Evolutionary conservation across 2,329 filamentous ascomycete genomes (phyloP), one percentile per base, ranked within the genome.

Genomic region (Davidsoniella eucalypti): DNA sequence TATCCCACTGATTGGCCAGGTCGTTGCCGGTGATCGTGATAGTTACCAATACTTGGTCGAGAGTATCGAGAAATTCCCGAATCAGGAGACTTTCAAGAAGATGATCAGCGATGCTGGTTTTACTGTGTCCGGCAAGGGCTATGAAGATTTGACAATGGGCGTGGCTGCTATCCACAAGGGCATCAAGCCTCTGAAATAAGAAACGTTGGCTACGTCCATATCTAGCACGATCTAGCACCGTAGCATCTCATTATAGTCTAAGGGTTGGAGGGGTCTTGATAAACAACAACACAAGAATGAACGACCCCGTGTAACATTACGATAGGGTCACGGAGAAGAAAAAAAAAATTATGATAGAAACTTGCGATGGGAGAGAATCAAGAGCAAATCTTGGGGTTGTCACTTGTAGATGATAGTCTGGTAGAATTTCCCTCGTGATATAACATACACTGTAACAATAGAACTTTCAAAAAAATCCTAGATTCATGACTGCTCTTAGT

Each of bases 31-130:
- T 5, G 93, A 98, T 63, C 73, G 90, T 51, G 90, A 93, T 61
- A 94, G 87, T 63, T 98, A 98, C 65, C 92, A 98, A 71, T 98
- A 98, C 66, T 72, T 98, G 8, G 92, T 98, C 8, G 92, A 98
- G 72, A 95, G 88, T 65, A 98, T 98, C 64, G 88, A 95, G 67
- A 72, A 76, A 44, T 96, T 96, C 63, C 93, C 92, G 0, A 82
- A 71, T 57, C 93, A 98, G 69, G 73, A 79, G 48, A 79, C 86
- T 57, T 98, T 94, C 61, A 75, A 81, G 56, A 73, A 77, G 33
- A 87, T 94, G 84, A 92, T 94, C 60, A 65, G 75, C 57, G 76
- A 81, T 23, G 90, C 86, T 2, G 90, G 90, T 1, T 98, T 98
- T 61, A 69, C 84, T 55, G 78, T 94, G 41, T 87, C 84, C 1